Conservation (phyloP, 2,329 filamentous ascomycete genomes). For the Diaporthe sp. region DNA sequence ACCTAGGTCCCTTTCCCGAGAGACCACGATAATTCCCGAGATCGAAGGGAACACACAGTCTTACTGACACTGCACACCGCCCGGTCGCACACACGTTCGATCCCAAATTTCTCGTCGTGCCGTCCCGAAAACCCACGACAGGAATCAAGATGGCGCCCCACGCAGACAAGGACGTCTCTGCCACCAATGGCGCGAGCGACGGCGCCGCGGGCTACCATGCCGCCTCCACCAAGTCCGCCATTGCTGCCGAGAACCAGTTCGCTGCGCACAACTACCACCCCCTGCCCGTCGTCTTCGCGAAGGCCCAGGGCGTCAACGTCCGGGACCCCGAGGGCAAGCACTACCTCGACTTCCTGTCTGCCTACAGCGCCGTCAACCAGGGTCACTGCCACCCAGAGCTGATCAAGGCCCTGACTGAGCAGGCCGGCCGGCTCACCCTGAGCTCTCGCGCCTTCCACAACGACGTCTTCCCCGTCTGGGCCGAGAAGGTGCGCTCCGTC, state of each 20-base stretch:
- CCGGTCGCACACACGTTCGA: background rate
- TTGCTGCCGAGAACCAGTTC: conserved; percentile 83
- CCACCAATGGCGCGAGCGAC: conserved; percentile 51
- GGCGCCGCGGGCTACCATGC: conserved; percentile 74
- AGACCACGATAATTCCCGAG: conserved; percentile 8
- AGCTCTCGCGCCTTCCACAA: conserved; percentile 98
- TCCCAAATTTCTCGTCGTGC: background rate
- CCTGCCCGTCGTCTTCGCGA: conserved; percentile 91
- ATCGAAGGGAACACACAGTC: background rate
- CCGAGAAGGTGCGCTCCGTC: conserved; percentile 87
- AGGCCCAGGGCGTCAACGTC: conserved; percentile 86
- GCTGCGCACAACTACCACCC: conserved; percentile 99
- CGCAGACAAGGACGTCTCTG: conserved; percentile 59
- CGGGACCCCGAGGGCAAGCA: conserved; percentile 98
- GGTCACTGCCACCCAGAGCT: conserved; percentile 98
- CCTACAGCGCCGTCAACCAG: conserved; percentile 98
- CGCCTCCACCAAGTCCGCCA: conserved; percentile 82
- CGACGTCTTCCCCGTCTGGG: conserved; percentile 96
- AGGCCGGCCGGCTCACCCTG: conserved; percentile 89
- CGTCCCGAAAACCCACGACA: background rate
- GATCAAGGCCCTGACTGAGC: conserved; percentile 88
- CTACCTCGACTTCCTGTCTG: conserved; percentile 97
- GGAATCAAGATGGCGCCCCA: conserved; percentile 68
- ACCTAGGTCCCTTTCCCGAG: conserved; percentile 6
- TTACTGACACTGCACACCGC: background rate